A percentile compares a stretch with the other conserved stretches of the same genome.
phyloP scores from a whole-genome alignment of 179 eudicot species.

The Spergularia azorica region DNA sequence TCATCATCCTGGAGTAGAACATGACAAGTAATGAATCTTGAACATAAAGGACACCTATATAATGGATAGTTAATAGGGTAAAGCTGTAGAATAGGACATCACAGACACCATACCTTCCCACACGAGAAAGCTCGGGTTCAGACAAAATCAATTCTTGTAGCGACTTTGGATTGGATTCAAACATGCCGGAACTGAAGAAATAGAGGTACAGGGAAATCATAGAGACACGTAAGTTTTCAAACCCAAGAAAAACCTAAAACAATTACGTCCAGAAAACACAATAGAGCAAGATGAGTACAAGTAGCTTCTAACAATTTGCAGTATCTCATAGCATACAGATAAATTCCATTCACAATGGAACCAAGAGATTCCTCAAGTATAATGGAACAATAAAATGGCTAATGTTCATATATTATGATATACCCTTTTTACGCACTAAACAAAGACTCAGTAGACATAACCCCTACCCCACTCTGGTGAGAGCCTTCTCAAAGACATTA shows the following conservation, averaged over 20 bases:
- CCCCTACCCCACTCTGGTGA: too few species aligned
- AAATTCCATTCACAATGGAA: too few species aligned
- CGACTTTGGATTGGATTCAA: slow-evolving; percentile 35
- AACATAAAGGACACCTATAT: background rate
- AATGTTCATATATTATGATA: too few species aligned
- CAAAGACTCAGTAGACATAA: too few species aligned
- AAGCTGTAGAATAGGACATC: background rate
- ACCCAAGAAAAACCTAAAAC: background rate
- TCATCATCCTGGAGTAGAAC: slow-evolving; percentile 22
- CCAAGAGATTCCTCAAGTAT: too few species aligned
- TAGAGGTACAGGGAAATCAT: background rate
- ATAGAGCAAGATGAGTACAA: too few species aligned
- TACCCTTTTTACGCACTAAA: too few species aligned
- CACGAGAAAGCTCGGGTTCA: slow-evolving; percentile 76
- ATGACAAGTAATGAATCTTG: background rate
- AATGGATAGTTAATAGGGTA: background rate
- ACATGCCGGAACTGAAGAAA: slow-evolving; percentile 43
- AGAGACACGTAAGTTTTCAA: background rate
- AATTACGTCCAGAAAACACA: background rate
- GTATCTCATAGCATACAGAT: too few species aligned
- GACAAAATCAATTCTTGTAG: slow-evolving; percentile 76
- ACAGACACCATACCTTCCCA: slow-evolving; percentile 55
- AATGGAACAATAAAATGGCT: too few species aligned
- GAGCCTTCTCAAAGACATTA: too few species aligned
- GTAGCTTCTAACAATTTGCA: too few species aligned